Evolutionary conservation across 2,329 filamentous ascomycete genomes (phyloP).

Genomic region (Apiospora arundinis): DNA sequence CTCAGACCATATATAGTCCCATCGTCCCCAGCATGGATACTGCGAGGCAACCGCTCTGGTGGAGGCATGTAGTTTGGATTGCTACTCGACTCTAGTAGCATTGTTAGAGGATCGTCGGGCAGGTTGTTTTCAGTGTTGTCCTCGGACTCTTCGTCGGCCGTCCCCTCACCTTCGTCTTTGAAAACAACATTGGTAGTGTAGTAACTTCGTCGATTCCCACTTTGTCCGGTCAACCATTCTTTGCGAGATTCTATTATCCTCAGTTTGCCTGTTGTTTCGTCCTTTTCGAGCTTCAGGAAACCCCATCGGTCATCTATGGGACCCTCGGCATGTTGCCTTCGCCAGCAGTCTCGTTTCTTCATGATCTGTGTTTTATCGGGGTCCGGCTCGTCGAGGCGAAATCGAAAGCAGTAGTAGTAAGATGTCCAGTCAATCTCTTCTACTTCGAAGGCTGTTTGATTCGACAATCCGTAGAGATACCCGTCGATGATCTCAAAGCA

Average conservation of each 20-base stretch:
- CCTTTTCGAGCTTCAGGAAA: conserved; percentile 64
- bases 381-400: conserved; percentile 59
- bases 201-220: conserved; percentile 67
- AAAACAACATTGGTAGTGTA: conserved; percentile 65
- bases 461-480: conserved; percentile 74
- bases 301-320: conserved; percentile 79
- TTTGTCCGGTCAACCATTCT: conserved; percentile 65
- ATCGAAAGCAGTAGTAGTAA: conserved; percentile 71
- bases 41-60: conserved; percentile 41
- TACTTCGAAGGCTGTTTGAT: conserved; percentile 64
- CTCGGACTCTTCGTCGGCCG: conserved; percentile 5
- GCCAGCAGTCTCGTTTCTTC: conserved; percentile 61
- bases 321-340: conserved; percentile 72
- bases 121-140: conserved; percentile 23
- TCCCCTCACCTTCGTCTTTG: conserved; percentile 24
- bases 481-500: conserved; percentile 73
- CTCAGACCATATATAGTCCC: conserved; percentile 56
- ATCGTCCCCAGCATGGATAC: conserved; percentile 57
- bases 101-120: conserved; percentile 17
- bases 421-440: conserved; percentile 72
- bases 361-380: conserved; percentile 47
- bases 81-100: conserved; percentile 31
- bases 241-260: conserved; percentile 71
- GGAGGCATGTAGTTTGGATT: conserved; percentile 45
- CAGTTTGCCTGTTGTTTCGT: conserved; percentile 63